Percentiles rank a stretch among this genome's conserved stretches.
phyloP scores from a whole-genome alignment of 2,329 filamentous ascomycete genomes.

The Thelonectria rubi region DNA sequence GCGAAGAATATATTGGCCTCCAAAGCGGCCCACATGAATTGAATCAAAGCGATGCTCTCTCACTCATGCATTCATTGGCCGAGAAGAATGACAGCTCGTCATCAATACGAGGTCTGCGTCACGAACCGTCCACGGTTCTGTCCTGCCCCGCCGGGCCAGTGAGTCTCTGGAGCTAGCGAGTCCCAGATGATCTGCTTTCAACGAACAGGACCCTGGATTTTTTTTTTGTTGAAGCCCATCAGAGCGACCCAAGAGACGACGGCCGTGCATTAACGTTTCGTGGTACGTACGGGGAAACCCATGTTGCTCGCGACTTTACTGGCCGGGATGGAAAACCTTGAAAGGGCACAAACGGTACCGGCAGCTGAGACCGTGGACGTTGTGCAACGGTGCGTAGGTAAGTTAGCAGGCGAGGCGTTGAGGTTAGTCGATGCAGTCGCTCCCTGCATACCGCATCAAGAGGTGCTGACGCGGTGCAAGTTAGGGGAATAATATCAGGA shows the following conservation, averaged over 20 bases:
- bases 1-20: background rate
- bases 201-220: conserved; percentile 26
- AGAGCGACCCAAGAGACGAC: background rate
- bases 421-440: background rate
- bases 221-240: too few relatives aligned
- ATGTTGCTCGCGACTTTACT: too few relatives aligned
- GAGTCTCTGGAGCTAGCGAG: background rate
- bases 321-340: too few relatives aligned
- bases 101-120: background rate
- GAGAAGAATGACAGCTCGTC: conserved; percentile 8
- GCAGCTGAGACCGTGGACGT: too few relatives aligned
- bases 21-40: background rate
- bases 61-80: background rate
- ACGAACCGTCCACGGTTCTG: background rate
- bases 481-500: background rate
- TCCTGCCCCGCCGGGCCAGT: conserved; percentile 14
- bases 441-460: background rate
- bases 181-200: conserved; percentile 1
- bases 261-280: conserved; percentile 14
- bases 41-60: background rate
- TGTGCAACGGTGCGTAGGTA: too few relatives aligned
- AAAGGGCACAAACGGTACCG: too few relatives aligned
- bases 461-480: background rate
- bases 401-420: background rate
- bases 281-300: background rate